phyloP scores from a whole-genome alignment of 176 grass and related monocot species.

The Poa pratensis region DNA sequence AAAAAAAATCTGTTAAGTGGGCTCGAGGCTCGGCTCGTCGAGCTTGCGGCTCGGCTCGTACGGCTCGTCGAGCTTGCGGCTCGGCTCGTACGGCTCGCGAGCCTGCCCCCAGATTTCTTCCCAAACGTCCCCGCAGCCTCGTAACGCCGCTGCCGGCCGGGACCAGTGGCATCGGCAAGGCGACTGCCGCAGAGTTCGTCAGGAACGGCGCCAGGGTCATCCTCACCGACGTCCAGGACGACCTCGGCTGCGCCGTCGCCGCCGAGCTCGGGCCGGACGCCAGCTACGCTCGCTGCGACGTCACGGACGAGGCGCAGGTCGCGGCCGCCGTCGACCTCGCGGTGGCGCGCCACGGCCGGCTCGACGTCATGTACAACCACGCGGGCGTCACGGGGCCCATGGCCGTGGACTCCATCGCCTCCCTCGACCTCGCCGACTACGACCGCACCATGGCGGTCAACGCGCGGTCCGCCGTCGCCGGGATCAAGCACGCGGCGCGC shows the following conservation, averaged over 20 bases:
- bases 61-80: too few species aligned
- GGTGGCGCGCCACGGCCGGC: conserved; percentile 48
- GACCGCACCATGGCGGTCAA: conserved; percentile 61
- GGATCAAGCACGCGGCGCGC: conserved; percentile 70
- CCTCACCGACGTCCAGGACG: conserved; percentile 64
- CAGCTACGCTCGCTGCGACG: conserved; percentile 53
- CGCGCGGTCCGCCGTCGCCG: conserved; percentile 45
- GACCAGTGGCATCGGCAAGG: conserved; percentile 65
- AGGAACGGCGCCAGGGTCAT: conserved; percentile 64
- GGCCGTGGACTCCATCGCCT: conserved; percentile 8
- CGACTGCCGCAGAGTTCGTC: conserved; percentile 59
- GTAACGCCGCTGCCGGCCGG: too few species aligned
- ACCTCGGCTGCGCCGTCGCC: conserved; percentile 41
- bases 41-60: too few species aligned
- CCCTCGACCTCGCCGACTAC: conserved; percentile 55
- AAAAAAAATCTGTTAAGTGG: too few species aligned
- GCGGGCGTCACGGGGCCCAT: conserved; percentile 37
- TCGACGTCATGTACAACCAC: conserved; percentile 73
- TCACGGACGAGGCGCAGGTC: conserved; percentile 53
- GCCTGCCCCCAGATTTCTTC: too few species aligned
- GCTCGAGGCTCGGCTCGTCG: too few species aligned
- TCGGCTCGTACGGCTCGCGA: too few species aligned
- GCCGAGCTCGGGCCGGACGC: conserved; percentile 51
- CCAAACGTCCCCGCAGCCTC: too few species aligned
- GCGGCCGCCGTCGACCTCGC: conserved; percentile 60